Percentiles rank a stretch among this genome's conserved stretches.
phyloP scores from a whole-genome alignment of 2,329 filamentous ascomycete genomes.

The Colletotrichum sp. region DNA sequence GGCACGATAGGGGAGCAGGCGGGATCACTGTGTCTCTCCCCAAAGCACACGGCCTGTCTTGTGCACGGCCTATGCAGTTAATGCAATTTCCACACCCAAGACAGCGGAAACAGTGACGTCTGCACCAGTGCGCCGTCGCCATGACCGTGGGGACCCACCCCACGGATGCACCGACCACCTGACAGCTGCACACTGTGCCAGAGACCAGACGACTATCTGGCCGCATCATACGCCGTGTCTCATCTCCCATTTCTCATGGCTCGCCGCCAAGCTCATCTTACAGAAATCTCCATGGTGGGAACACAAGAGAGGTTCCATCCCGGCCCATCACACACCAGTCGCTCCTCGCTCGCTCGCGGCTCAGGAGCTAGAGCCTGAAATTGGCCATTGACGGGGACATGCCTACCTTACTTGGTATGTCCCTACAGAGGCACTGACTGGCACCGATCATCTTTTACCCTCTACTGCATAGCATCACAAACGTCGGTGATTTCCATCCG shows the following conservation, averaged over 20 bases:
- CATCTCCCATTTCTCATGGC: constrained; percentile 18
- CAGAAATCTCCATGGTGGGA: constrained; percentile 21
- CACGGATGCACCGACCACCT: neutral
- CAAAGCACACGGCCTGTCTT: neutral
- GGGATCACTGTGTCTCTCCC: constrained; percentile 16
- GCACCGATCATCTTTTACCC: neutral
- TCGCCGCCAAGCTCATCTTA: constrained; percentile 19
- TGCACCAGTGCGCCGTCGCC: neutral
- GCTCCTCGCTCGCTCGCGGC: neutral
- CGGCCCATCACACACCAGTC: neutral
- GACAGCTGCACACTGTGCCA: constrained; percentile 1
- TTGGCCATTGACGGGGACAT: neutral
- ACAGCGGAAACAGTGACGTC: neutral
- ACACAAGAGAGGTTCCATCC: constrained; percentile 15
- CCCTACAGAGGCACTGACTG: neutral
- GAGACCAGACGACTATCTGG: constrained; percentile 19
- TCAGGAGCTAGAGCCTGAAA: constrained; percentile 12
- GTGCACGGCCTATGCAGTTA: neutral
- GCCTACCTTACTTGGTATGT: neutral
- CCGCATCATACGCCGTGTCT: constrained; percentile 21
- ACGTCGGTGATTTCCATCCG: neutral
- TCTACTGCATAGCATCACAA: neutral
- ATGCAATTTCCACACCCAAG: neutral
- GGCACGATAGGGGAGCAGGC: constrained; percentile 28
- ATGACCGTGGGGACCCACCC: neutral